Evolutionary conservation across 257 asterid genomes (phyloP).

Genomic region (Nicotiana obtusifolia): DNA sequence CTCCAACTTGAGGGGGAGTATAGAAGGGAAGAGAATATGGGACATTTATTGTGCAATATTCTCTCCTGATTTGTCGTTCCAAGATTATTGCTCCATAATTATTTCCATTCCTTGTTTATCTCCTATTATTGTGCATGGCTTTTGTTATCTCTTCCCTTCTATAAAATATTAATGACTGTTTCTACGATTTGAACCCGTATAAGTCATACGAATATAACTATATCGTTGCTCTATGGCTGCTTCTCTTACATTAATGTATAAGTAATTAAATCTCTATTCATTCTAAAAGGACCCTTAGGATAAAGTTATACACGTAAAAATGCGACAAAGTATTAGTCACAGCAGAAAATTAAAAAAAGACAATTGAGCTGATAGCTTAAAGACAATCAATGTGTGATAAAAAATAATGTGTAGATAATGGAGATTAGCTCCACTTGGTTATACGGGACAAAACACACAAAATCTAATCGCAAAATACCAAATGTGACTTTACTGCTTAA

Average conservation of each 20-base stretch:
- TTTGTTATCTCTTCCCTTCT: too few relatives aligned
- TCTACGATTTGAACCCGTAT: too few relatives aligned
- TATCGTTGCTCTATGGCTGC: too few relatives aligned
- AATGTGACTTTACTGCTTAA: conserved; percentile 20
- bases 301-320: not conserved
- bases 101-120: too few relatives aligned
- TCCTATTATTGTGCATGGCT: too few relatives aligned
- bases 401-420: conserved; percentile 22
- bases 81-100: too few relatives aligned
- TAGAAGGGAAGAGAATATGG: too few relatives aligned
- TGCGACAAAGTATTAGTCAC: conserved; percentile 22
- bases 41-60: too few relatives aligned
- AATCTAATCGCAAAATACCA: conserved; percentile 32
- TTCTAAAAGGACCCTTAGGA: not conserved
- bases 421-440: conserved; percentile 17
- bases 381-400: conserved; percentile 7
- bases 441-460: conserved; percentile 25
- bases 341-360: conserved; percentile 15
- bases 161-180: too few relatives aligned
- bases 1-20: too few relatives aligned
- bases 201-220: too few relatives aligned
- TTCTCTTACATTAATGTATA: not conserved
- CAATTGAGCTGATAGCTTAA: conserved; percentile 14
- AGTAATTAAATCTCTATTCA: not conserved
- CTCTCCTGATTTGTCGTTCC: too few relatives aligned